Evolutionary conservation across 305 asterid species (phyloP), one percentile per base, ranked within the genome.

Genomic region (Caryopteris hybrid): DNA sequence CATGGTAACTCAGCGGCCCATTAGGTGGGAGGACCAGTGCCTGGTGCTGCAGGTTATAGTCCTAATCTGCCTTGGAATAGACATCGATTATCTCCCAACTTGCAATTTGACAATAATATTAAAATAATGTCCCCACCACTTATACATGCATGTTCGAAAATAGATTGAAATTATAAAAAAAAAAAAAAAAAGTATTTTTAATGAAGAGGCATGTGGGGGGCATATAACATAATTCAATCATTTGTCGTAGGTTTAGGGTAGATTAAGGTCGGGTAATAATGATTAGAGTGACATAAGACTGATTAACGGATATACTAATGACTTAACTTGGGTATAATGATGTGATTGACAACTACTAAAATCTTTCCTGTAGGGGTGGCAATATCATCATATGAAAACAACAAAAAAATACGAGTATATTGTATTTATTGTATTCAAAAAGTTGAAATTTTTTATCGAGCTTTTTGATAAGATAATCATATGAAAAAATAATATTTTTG

Each of bases 161-260:
- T 34, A 54, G 33, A 67, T 43, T 22, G 31, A 14, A 14, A 61
- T 31, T n/a, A 54, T 55, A 14, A 31, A 43, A 39, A 6, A 71
- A 51, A 17, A 39, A 36, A 47, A 71, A 50, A 21, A 39, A 36
- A 43, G 61, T 38, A 14, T 64, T 18, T 50, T 74, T 71, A 64
- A 71, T 67, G 71, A 64, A 61, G 66, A 22, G 64, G 83, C 94
- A 81, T 81, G 91, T 85, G 90, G 63, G 70, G 69, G 75, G 84
- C 90, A 77, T 66, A 72, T 63, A 71, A 23, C 66, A 68, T 43
- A 68, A 34, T 50, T 70, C 82, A 85, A 86, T 84, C 86, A 77
- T 81, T 84, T 69, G 69, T 65, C 72, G 47, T 83, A 76, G 88
- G 81, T 75, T 81, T 73, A 83, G 91, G 87, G 75, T 76, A 78